Conservation (phyloP, 441 rosid genomes). For the Jatropha podagrica region DNA sequence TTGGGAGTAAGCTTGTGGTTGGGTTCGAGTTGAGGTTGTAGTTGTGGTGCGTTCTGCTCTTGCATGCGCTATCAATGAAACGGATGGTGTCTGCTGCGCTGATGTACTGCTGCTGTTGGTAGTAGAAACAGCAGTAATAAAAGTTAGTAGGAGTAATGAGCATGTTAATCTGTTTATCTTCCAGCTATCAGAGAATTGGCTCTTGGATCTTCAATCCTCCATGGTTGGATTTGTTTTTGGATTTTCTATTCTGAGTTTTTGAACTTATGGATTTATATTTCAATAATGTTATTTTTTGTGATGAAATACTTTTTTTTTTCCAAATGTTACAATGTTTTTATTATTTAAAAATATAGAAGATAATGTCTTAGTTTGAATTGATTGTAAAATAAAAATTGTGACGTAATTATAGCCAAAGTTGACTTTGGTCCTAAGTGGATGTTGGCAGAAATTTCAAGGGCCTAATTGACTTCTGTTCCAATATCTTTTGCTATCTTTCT, state of each 20-base stretch:
- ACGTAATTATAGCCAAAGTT: neutral
- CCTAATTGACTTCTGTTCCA: neutral
- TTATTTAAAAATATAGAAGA: neutral
- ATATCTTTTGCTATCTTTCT: neutral
- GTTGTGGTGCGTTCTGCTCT: neutral
- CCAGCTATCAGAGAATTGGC: neutral
- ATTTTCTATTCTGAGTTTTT: neutral
- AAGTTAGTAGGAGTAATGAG: no score
- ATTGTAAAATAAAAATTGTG: neutral
- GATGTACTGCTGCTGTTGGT: no score
- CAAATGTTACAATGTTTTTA: neutral
- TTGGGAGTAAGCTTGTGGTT: neutral
- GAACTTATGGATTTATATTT: neutral
- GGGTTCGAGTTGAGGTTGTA: no score
- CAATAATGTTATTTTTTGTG: neutral
- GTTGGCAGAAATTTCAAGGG: neutral
- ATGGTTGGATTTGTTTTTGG: neutral
- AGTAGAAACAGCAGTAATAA: no score
- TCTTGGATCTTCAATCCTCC: neutral
- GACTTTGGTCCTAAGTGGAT: no score
- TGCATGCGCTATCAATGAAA: neutral
- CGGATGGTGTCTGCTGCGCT: no score
- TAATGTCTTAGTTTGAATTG: neutral
- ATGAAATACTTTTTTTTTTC: no score
- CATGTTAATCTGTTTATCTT: no score